A percentile compares a stretch with the other conserved stretches of the same genome.
Conservation (phyloP, 148 eudicot species). For the Chenopodium berlandieri region DNA sequence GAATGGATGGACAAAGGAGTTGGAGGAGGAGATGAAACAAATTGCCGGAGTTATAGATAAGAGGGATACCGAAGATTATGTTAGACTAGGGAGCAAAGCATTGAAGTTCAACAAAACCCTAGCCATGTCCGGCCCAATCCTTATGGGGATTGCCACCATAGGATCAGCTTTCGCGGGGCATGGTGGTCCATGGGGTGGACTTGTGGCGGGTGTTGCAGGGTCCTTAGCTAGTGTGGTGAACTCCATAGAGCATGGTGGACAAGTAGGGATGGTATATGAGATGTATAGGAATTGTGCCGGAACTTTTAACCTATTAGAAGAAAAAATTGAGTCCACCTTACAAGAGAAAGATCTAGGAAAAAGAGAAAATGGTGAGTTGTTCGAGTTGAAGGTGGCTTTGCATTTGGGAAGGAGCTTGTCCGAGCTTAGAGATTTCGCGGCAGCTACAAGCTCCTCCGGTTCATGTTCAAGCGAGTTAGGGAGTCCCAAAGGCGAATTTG, state of each 20-base stretch:
- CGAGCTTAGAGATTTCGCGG: conserved; percentile 27
- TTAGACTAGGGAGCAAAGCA: conserved; percentile 58
- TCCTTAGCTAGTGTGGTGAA: conserved; percentile 37
- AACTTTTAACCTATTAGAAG: conserved; percentile 41
- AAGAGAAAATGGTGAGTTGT: conserved; percentile 32
- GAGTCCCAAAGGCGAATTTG: conserved; percentile 20
- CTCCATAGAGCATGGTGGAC: conserved; percentile 63
- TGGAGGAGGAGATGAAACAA: conserved; percentile 56
- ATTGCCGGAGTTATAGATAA: conserved; percentile 33
- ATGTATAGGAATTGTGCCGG: conserved; percentile 69
- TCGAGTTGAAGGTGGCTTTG: conserved; percentile 45
- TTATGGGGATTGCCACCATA: conserved; percentile 52
- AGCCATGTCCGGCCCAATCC: conserved; percentile 47
- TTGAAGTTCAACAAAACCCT: conserved; percentile 52
- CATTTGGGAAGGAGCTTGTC: conserved; percentile 40
- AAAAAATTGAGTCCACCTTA: conserved; percentile 32
- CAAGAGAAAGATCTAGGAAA: conserved; percentile 30
- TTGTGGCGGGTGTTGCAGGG: conserved; percentile 27
- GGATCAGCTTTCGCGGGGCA: conserved; percentile 40
- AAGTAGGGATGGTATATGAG: conserved; percentile 76
- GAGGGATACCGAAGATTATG: conserved; percentile 55
- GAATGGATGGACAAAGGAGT: conserved; percentile 47
- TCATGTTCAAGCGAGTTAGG: conserved; percentile 2
- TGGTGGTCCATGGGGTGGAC: conserved; percentile 35
- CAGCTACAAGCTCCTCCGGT: not conserved